Evolutionary conservation across 2,329 filamentous ascomycete genomes (phyloP), one percentile per base, ranked within the genome.

Genomic region (Tricladium varicosporioides): DNA sequence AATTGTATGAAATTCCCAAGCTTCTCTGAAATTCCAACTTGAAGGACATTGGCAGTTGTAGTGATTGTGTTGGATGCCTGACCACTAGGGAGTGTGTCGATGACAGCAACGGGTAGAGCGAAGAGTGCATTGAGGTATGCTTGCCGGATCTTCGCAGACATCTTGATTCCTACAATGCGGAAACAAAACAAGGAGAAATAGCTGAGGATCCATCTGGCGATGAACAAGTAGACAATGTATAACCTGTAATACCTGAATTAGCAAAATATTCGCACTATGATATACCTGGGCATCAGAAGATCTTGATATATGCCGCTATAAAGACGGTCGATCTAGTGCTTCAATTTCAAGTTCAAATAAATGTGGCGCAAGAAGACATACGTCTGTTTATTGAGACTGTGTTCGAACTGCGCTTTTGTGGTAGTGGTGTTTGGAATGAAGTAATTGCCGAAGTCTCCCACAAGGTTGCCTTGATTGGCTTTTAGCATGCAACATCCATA

Each of bases 191-290:
- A 83, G 62, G 80, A 80, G 58, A 86, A 73, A 60, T 89, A 91
- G 58, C 81, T 82, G 43, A 89, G 73, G 15, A 74, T 67, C 62
- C 89, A 85, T 48, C 86, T 83, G 13, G 75, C 87, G 43, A 91
- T 71, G 69, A 91, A 92, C 5, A 92, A 75, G 54, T 84, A 83
- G 54, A 91, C 80, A 65, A 91, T 84, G 70, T 86, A 89, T 0
- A 92, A 73, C 1, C 81, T 84, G 58, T 9, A 19, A 27, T 1
- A 18, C 27, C n/a, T 31, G 48, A 15, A 51, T 19, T 47, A 36
- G 18, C 33, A 14, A n/a, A 14, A 15, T 31, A 3, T 11, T 5
- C 5, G 19, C 13, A 27, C 15, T 42, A 15, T 31, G 40, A 19
- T 11, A 22, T 27, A 18, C 11, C n/a, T 5, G 16, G 27, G 8